Evolutionary conservation across 1,284 basidiomycete species (phyloP), one percentile per base, ranked within the genome.

Genomic region (Schizopora paradoxa): DNA sequence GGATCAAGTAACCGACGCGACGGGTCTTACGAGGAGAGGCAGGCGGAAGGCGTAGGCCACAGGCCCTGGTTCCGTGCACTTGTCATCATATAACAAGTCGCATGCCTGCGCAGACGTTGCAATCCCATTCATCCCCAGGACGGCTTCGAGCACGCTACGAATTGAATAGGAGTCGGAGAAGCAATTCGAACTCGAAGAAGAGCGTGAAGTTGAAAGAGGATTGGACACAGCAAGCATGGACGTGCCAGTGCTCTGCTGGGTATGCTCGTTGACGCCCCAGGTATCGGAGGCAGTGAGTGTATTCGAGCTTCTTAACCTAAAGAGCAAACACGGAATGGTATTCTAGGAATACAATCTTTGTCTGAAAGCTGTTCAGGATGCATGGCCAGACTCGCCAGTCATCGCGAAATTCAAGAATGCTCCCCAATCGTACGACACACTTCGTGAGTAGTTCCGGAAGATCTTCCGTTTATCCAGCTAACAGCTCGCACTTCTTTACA

Each of bases 401-500:
- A 41, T 45, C 11, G 37, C 41, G 29, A 43, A 31, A 26, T 14
- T 51, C 13, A 47, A 43, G 36, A 45, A 47, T n/a, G 29, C 42
- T 21, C 45, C 49, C 10, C 45, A 41, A 37, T 47, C 35, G 36
- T 51, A 47, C 33, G 49, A 47, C 31, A 50, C 48, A 14, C 35
- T 50, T 18, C 38, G 48, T 50, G 23, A 42, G 43, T 42, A 21
- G 8, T n/a, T n/a, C n/a, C n/a, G n/a, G 14, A 26, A 40, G 21
- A 3, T 23, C 23, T 8, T 25, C 3, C 37, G 3, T 21, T 10
- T 5, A 11, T 40, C 37, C 37, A 26, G 6, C 34, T 38, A 21
- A n/a, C 10, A 16, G 23, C 44, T 31, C 22, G 26, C 16, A 4
- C 8, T n/a, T 41, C 14, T 22, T 33, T 19, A 7, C 28, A 88